A percentile compares a stretch with the other conserved stretches of the same genome.
phyloP scores from a whole-genome alignment of 2,329 filamentous ascomycete genomes.

The Fusarium buxicola region DNA sequence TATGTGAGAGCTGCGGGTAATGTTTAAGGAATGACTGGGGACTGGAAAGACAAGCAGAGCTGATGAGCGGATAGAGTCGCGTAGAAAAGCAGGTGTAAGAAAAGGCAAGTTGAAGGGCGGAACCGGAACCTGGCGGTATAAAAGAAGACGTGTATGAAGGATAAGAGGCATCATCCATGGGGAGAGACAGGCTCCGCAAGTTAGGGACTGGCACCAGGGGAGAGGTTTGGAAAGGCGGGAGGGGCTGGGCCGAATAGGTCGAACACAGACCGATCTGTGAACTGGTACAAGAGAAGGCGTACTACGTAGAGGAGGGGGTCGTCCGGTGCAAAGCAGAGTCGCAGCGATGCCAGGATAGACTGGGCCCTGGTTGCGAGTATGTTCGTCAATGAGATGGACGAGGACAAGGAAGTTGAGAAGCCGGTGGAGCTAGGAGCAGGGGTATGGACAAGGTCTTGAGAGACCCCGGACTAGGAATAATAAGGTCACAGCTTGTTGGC shows the following conservation, averaged over 20 bases:
- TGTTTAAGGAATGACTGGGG: constrained; percentile 47
- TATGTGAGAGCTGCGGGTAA: constrained; percentile 32
- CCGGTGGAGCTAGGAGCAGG: constrained; percentile 33
- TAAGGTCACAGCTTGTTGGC: constrained; percentile 43
- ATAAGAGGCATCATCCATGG: constrained; percentile 48
- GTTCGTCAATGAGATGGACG: constrained; percentile 40
- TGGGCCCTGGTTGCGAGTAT: constrained; percentile 40
- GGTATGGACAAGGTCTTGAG: constrained; percentile 27
- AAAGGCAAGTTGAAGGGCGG: constrained; percentile 41
- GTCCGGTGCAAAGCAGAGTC: constrained; percentile 42
- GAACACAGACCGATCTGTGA: constrained; percentile 47
- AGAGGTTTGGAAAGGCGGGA: constrained; percentile 44
- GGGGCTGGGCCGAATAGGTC: constrained; percentile 44
- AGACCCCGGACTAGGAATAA: constrained; percentile 43
- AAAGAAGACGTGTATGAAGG: constrained; percentile 46
- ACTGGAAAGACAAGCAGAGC: constrained; percentile 37
- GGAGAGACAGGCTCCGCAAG: constrained; percentile 40
- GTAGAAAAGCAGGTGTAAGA: constrained; percentile 42
- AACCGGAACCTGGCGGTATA: constrained; percentile 49
- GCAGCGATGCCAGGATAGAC: constrained; percentile 39
- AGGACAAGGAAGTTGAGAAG: constrained; percentile 43
- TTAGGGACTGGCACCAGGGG: constrained; percentile 43
- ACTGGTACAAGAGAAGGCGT: constrained; percentile 38
- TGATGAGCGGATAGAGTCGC: constrained; percentile 41
- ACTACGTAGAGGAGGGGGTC: constrained; percentile 29